phyloP scores from a whole-genome alignment of 1,284 basidiomycete species.

The Sparassis latifolia region DNA sequence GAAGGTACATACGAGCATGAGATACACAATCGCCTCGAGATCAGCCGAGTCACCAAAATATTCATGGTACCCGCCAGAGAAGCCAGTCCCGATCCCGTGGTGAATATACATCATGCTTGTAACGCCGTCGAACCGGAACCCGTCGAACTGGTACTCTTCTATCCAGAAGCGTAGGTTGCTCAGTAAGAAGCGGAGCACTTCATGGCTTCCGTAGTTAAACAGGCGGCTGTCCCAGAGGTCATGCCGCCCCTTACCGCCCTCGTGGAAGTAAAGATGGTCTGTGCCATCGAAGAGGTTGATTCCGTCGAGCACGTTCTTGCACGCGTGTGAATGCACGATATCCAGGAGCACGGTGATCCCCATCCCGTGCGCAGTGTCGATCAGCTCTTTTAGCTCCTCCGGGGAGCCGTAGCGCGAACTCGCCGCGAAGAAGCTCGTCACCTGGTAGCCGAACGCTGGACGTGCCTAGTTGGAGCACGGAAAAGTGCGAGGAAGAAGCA shows the following conservation, averaged over 20 bases:
- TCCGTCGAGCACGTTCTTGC: conserved; percentile 95
- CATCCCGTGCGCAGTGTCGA: conserved; percentile 92
- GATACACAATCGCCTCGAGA: conserved; percentile 86
- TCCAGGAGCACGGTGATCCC: conserved; percentile 93
- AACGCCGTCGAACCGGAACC: conserved; percentile 97
- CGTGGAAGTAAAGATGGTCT: conserved; percentile 97
- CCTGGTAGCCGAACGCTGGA: conserved; percentile 93
- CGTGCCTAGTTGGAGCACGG: neutral
- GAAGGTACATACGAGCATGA: conserved; percentile 80
- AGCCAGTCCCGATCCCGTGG: conserved; percentile 96
- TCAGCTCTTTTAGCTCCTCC: conserved; percentile 91
- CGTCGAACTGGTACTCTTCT: conserved; percentile 94
- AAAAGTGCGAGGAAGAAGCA: conserved; percentile 5
- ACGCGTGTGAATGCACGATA: conserved; percentile 96
- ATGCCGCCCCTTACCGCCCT: conserved; percentile 84
- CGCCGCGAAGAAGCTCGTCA: conserved; percentile 97
- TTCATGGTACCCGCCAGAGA: conserved; percentile 96
- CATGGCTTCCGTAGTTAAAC: conserved; percentile 95
- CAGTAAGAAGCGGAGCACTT: conserved; percentile 90
- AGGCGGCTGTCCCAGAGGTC: conserved; percentile 96
- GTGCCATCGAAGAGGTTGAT: conserved; percentile 95
- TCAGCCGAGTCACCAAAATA: conserved; percentile 90
- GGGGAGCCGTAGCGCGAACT: conserved; percentile 93
- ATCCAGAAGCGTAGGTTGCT: conserved; percentile 95
- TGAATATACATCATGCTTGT: conserved; percentile 99